phyloP scores from a whole-genome alignment of 257 asterid genomes.

The Echium plantagineum region DNA sequence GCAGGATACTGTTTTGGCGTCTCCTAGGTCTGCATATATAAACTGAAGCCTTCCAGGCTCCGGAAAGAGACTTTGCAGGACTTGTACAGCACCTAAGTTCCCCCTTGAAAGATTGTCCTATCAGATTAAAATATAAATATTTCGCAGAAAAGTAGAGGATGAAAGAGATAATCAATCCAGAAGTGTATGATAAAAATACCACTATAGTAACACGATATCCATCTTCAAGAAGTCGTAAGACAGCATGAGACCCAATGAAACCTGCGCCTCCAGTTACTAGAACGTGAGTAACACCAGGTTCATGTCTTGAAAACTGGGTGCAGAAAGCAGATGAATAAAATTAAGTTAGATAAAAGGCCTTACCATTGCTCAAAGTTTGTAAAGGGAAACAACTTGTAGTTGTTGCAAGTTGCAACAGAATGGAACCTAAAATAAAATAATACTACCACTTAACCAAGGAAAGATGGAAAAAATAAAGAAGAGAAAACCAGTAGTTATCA shows the following conservation, averaged over 20 bases:
- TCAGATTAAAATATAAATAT: slow-evolving; percentile 1
- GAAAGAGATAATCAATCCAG: neutral
- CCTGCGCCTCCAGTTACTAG: slow-evolving; percentile 98
- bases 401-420: neutral
- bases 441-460: neutral
- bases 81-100: slow-evolving; percentile 66
- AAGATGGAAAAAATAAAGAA: too few species aligned
- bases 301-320: slow-evolving; percentile 60
- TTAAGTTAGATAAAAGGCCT: neutral
- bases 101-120: slow-evolving; percentile 95
- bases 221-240: slow-evolving; percentile 70
- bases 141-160: slow-evolving; percentile 3
- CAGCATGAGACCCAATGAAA: slow-evolving; percentile 89
- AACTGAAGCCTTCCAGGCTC: slow-evolving; percentile 90
- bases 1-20: slow-evolving; percentile 57
- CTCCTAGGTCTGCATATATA: slow-evolving; percentile 82
- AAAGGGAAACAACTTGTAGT: neutral
- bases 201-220: slow-evolving; percentile 82
- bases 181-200: slow-evolving; percentile 31
- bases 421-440: neutral
- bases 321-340: slow-evolving; percentile 7
- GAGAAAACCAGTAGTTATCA: too few species aligned
- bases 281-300: slow-evolving; percentile 83
- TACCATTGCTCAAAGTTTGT: neutral
- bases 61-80: slow-evolving; percentile 68